Conservation (phyloP, 2,329 filamentous ascomycete species). For the Fusarium humuli region DNA sequence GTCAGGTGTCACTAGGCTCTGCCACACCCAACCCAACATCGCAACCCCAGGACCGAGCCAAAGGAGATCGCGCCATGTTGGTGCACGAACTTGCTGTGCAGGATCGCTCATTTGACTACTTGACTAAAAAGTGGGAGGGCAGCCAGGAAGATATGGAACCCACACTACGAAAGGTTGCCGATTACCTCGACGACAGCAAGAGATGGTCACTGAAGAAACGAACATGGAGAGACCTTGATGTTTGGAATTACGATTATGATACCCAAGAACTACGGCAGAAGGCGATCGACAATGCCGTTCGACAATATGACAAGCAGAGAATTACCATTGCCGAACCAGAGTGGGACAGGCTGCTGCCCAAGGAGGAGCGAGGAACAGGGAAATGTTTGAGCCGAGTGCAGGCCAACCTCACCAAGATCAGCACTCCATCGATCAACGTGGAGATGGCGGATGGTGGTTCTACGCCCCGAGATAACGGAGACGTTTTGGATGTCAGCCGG, state of each 20-base stretch:
- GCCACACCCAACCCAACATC: conserved; percentile 64
- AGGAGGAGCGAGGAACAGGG: conserved; percentile 67
- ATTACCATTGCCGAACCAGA: conserved; percentile 66
- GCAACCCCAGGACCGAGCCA: conserved; percentile 64
- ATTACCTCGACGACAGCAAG: conserved; percentile 59
- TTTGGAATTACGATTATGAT: conserved; percentile 71
- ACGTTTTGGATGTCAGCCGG: conserved; percentile 47
- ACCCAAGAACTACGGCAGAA: conserved; percentile 66
- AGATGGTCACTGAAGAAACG: conserved; percentile 68
- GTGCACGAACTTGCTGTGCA: conserved; percentile 71
- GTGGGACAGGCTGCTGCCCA: conserved; percentile 71
- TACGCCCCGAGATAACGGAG: conserved; percentile 54
- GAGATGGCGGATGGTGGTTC: conserved; percentile 63
- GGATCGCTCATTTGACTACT: conserved; percentile 62
- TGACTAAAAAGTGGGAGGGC: conserved; percentile 64
- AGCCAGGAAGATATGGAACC: conserved; percentile 65
- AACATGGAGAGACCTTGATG: conserved; percentile 73
- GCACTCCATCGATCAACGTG: conserved; percentile 62
- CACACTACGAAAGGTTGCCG: conserved; percentile 69
- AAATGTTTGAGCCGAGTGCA: conserved; percentile 72
- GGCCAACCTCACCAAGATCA: conserved; percentile 65
- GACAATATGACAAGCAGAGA: conserved; percentile 69
- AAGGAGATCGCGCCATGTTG: conserved; percentile 64
- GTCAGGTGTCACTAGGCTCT: conserved; percentile 65
- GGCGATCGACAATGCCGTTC: conserved; percentile 71